phyloP scores from a whole-genome alignment of 768 basidiomycete genomes.

The Boletellus emodensis region DNA sequence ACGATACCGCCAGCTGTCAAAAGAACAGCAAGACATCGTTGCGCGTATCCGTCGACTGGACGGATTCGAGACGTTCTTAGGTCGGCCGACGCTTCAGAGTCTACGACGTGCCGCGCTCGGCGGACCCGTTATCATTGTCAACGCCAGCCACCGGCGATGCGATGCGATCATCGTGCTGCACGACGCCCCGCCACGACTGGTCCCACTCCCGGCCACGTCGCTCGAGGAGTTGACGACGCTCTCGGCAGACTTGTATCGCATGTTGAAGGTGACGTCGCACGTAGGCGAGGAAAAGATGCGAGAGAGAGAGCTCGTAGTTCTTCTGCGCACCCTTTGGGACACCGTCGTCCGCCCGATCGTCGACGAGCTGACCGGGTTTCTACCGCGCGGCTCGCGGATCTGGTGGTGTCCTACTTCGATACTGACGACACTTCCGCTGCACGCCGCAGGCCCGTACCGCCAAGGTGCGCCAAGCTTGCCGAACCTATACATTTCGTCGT shows the following conservation, averaged over 20 bases:
- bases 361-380: conserved; percentile 8
- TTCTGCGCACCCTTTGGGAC: conserved; percentile 26
- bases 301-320: conserved; percentile 10
- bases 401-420: conserved; percentile 35
- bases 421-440: conserved; percentile 29
- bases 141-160: conserved; percentile 30
- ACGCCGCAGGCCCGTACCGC: conserved; percentile 31
- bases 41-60: conserved; percentile 19
- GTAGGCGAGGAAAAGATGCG: conserved; percentile 22
- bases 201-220: conserved; percentile 17
- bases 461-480: conserved; percentile 7
- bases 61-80: conserved; percentile 32
- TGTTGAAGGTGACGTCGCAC: conserved; percentile 4
- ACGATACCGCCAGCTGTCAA: conserved; percentile 13
- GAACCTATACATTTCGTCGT: conserved; percentile 30
- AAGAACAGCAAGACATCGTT: conserved; percentile 19
- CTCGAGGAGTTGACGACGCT: conserved; percentile 9
- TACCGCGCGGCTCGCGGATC: conserved; percentile 24
- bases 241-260: conserved; percentile 2
- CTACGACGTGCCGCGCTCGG: conserved; percentile 18
- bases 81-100: conserved; percentile 16
- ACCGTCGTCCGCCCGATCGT: conserved; percentile 19
- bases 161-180: conserved; percentile 37
- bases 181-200: conserved; percentile 14
- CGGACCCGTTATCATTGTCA: conserved; percentile 38